Base-by-base conservation (phyloP, 257 asterid species). In the Fraxinus americana region DNA sequence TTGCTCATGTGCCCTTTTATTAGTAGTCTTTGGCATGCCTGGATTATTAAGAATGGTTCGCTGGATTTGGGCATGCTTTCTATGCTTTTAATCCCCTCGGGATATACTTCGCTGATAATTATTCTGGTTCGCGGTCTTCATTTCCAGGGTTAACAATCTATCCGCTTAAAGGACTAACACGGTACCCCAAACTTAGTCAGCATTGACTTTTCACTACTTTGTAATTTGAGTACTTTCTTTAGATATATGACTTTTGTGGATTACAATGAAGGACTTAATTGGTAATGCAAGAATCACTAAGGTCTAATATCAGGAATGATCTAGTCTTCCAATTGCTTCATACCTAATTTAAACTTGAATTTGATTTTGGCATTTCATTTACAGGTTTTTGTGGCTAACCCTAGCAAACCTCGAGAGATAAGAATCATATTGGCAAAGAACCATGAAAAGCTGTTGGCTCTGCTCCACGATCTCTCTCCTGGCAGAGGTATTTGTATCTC, bases 321-420 rank as follows among this genome's bases (percentile, higher is more conserved):
- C 12, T 17, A 61, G 70, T 77, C 38, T 43, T 59, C 66, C 34
- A 11, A 9, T 78, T 52, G 75, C 61, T 75, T 72, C 52, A 70
- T 23, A 41, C 39, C 41, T 34, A 72, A 52, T 77, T 61, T 71
- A 75, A 41, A 11, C 81, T 78, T 38, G 45, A 68, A 16, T n/a
- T 80, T 11, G 25, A 30, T 75, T 39, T 74, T 78, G 69, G 50
- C 52, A 32, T 75, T 25, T 73, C 72, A 43, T 30, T 72, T 75
- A 38, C 92, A 93, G 97, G 98, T 96, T 78, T 96, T 93, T 80
- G 99, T 96, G 83, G 99, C 99, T 41, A 96, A 96, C 89, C 99
- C 99, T 11, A 90, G 92, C 86, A 93, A 96, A 86, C 98, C 99
- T 71, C 89, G 90, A 72, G 98, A 96, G 77, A 79, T 93, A 82